Conservation (phyloP, 805 yeast genomes). For the Metschnikowia rubicola region DNA sequence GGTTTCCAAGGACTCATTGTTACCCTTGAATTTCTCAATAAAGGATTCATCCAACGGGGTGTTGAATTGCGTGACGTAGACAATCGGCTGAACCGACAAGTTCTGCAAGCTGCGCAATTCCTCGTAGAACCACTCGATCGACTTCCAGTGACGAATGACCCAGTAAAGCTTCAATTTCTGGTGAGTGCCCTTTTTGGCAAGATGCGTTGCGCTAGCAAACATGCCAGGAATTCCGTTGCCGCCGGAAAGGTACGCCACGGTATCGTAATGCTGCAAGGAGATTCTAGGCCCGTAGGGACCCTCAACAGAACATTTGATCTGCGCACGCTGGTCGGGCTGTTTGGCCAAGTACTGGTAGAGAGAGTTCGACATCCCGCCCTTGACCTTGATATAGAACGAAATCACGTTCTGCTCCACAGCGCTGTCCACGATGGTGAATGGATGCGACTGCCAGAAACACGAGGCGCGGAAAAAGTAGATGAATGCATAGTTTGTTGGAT, state of each 20-base stretch:
- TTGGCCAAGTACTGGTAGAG: slow-evolving; percentile 31
- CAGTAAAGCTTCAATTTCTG: slow-evolving; percentile 30
- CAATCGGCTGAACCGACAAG: slow-evolving; percentile 33
- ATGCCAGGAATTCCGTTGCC: slow-evolving; percentile 65
- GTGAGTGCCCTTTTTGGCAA: slow-evolving; percentile 17
- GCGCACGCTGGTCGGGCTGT: slow-evolving; percentile 30
- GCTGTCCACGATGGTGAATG: slow-evolving; percentile 57
- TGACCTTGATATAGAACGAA: slow-evolving; percentile 46
- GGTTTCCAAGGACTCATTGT: background rate
- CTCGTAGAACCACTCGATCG: slow-evolving; percentile 38
- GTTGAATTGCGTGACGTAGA: slow-evolving; percentile 28
- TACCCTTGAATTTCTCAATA: slow-evolving; percentile 8
- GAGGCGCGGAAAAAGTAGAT: slow-evolving; percentile 52
- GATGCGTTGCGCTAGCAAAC: slow-evolving; percentile 39
- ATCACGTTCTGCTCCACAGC: slow-evolving; percentile 38
- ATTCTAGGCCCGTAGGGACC: slow-evolving; percentile 57
- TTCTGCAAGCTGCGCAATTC: slow-evolving; percentile 34
- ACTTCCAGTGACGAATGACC: slow-evolving; percentile 38
- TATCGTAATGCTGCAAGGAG: slow-evolving; percentile 47
- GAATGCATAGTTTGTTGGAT: slow-evolving; percentile 56
- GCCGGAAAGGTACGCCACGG: slow-evolving; percentile 54
- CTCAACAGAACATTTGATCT: slow-evolving; percentile 47
- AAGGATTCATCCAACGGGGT: slow-evolving; percentile 17
- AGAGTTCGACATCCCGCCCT: slow-evolving; percentile 54
- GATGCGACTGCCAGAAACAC: slow-evolving; percentile 70